Evolutionary conservation across 495 filamentous ascomycete species (phyloP), one percentile per base, ranked within the genome.

Genomic region (Evansstolkia leycettana): DNA sequence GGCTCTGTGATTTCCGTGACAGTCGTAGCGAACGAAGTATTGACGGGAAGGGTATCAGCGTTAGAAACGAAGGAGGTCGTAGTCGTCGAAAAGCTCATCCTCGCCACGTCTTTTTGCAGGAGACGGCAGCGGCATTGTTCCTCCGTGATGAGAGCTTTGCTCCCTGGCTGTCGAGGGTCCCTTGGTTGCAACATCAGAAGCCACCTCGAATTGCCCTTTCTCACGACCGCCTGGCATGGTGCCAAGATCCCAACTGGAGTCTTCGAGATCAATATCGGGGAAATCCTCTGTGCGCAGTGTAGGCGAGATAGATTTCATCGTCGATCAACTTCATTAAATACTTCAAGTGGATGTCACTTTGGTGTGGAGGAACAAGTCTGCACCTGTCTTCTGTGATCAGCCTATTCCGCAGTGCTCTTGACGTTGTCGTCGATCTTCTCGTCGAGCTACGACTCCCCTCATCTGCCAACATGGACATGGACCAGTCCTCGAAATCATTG

Each of bases 1-100:
- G 45, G 45, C 17, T 58, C 56, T 2, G 56, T 57, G 5, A 51
- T 38, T 12, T 57, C 51, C 0, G 61, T 58, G 23, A 34, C 52
- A 9, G 35, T 43, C 31, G 54, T 48, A 9, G 13, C 37, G 20
- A 64, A 66, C 2, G 60, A 62, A 2, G 41, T 46, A 3, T 40
- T 27, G n/a, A 53, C 15, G 4, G 28, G 28, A 11, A 20, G 26
- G 15, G 39, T 20, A 2, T 39, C 40, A 13, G 47, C 39, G 17
- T 50, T 31, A 9, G 50, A 42, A 7, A 52, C 18, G 11, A 27
- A 43, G 8, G 54, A 54, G 7, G 39, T 30, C 2, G 37, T 20
- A 0, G 41, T 36, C 2, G 55, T 57, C 10, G 53, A 39, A 19
- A 61, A 60, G 17, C 53, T 64, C 9, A 25, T 16, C 12, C 19